phyloP scores from a whole-genome alignment of 352 stramenopile genomes.

The Globisporangium acanthophoron region DNA sequence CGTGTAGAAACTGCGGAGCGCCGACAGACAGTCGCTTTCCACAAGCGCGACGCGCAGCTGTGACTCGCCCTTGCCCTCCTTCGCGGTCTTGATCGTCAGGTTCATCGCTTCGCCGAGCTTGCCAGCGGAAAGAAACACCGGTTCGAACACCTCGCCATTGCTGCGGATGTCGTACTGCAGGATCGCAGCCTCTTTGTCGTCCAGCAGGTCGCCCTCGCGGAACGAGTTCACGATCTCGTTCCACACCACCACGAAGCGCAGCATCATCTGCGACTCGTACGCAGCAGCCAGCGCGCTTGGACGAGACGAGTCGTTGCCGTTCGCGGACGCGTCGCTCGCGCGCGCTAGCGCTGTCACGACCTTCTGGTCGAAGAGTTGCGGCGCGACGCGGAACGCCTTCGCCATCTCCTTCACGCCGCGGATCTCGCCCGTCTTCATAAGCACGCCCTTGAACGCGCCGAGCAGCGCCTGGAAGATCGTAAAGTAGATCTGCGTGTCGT shows the following conservation, averaged over 20 bases:
- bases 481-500: conserved; percentile 80
- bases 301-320: conserved; percentile 12
- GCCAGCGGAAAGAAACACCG: conserved; percentile 70
- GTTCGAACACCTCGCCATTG: conserved; percentile 69
- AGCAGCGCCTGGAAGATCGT: conserved; percentile 60
- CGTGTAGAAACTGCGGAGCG: conserved; percentile 72
- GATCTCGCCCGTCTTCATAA: conserved; percentile 73
- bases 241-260: conserved; percentile 76
- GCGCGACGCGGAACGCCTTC: conserved; percentile 60
- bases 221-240: conserved; percentile 81
- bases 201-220: conserved; percentile 60
- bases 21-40: conserved; percentile 63
- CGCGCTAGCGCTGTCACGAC: conserved; percentile 59
- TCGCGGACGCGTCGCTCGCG: conserved; percentile 40
- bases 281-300: conserved; percentile 22
- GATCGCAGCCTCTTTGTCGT: conserved; percentile 72
- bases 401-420: conserved; percentile 61
- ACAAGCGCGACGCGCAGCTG: conserved; percentile 62
- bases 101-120: conserved; percentile 64
- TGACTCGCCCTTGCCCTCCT: conserved; percentile 65
- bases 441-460: conserved; percentile 40
- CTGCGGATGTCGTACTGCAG: conserved; percentile 71
- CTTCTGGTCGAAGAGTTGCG: conserved; percentile 67
- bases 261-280: conserved; percentile 69
- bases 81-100: conserved; percentile 50